Evolutionary conservation across 352 stramenopile species (phyloP), one percentile per base, ranked within the genome.

Genomic region (Globisporangium emineosum): DNA sequence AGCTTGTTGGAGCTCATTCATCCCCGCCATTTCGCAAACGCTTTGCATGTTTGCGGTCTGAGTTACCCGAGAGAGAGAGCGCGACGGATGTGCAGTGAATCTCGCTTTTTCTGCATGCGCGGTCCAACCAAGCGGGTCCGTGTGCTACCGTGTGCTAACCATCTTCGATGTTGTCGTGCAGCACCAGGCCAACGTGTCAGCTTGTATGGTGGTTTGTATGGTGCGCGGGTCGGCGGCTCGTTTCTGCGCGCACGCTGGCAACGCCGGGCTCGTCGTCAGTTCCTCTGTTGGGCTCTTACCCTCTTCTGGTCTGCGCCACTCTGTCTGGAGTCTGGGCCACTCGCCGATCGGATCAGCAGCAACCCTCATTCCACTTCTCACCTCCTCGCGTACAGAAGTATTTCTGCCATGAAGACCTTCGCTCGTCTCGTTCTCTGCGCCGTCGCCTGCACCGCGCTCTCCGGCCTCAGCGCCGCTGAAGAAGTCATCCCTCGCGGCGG

Each of bases 391-490:
- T n/a, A 53, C 35, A 42, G 60, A 60, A 66, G 60, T 66, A 66
- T 65, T 59, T 43, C 60, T 12, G 12, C 50, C 33, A 66, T 66
- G 60, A 59, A 58, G 33, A 60, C 40, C 33, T 52, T 60, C 9
- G 51, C 60, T 8, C 60, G 35, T 21, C 60, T 66, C 33, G 60
- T 47, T 17, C 50, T 66, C 27, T 66, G 60, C 13, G 60, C 60
- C 35, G 51, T 55, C 51, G 33, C 60, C 49, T 60, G 17, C 40
- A 51, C 27, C n/a, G 40, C 60, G 33, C n/a, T 65, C 27, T 32
- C 60, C 19, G 27, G 40, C 23, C 30, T 52, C 29, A 42, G 43
- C 57, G 21, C 23, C 57, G 15, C 33, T 9, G 58, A 57, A 27
- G 58, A 56, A 43, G 58, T 64, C 30, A 64, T 64, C 33, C 58